Evolutionary conservation across 768 basidiomycete species (phyloP), one percentile per base, ranked within the genome.

Genomic region (Candolleomyces efflorescens): DNA sequence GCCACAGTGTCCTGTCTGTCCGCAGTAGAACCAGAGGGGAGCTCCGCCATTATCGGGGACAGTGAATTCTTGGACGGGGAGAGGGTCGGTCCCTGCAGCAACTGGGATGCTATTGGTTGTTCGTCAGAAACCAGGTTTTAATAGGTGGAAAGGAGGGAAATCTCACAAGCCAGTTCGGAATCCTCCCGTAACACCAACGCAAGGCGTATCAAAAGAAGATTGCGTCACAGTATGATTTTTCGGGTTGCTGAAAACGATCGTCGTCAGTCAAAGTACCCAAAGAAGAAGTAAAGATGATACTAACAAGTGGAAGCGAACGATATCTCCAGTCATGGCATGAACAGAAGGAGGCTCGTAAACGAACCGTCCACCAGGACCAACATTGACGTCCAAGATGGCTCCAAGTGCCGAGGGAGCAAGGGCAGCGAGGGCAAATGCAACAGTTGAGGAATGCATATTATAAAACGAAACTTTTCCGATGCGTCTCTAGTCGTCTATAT

Each of bases 21-120:
- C 72, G 63, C 84, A 86, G 69, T 76, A 80, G 55, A 85, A 73
- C 81, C 82, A 86, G n/a, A 81, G 65, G 10, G 84, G 82, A 9
- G 11, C 18, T 5, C 56, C 55, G 44, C 75, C 75, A 9, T 65
- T 71, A 58, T 78, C 72, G 5, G 67, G 63, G 5, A 85, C 77
- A 7, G 64, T 67, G 58, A 78, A 71, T 32, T 73, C 70, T 20
- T 70, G 74, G 11, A 67, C 67, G 5, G 78, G 75, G 60, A 77
- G 74, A 5, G 69, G 74, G 7, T 59, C 58, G 7, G 71, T 73
- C 43, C 73, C 75, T 49, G 70, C 73, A 0, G 74, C 55, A 5
- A 75, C 59, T 50, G 18, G 23, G 37, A 39, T 13, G 26, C 23
- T 43, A 48, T 20, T 23, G 20, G 26, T 4, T 27, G n/a, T 10